Percentiles rank a stretch among this genome's conserved stretches.
Conservation (phyloP, 306 rosid species). For the Purshia tridentata region DNA sequence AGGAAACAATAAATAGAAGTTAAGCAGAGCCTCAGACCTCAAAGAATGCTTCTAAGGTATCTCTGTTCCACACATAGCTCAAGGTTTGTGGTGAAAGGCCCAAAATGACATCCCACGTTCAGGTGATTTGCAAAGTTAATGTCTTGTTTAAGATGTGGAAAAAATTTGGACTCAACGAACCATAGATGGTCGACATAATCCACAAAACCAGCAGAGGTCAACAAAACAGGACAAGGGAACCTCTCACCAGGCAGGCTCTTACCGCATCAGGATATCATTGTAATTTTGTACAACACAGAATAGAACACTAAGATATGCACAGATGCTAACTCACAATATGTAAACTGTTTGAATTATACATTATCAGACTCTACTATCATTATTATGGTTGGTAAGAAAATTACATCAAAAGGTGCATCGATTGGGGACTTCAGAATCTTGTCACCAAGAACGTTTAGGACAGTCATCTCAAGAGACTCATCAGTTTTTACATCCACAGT, state of each 20-base stretch:
- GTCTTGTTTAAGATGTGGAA: neutral
- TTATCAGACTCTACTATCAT: neutral
- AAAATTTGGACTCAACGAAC: neutral
- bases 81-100: neutral
- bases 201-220: neutral
- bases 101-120: neutral
- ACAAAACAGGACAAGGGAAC: neutral
- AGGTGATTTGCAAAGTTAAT: neutral
- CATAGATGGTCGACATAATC: neutral
- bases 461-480: constrained; percentile 82
- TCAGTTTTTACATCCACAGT: constrained; percentile 59
- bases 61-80: neutral
- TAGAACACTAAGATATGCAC: neutral
- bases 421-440: constrained; percentile 64
- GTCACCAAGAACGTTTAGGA: constrained; percentile 79
- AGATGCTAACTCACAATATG: neutral
- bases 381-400: constrained; percentile 27
- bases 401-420: constrained; percentile 83
- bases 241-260: neutral
- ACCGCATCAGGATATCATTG: too few species aligned
- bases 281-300: neutral
- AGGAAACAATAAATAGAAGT: constrained; percentile 13
- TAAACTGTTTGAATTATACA: neutral
- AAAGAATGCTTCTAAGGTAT: neutral
- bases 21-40: neutral